Evolutionary conservation across 2,329 filamentous ascomycete species (phyloP).

Genomic region (Trichophaea hybrida): DNA sequence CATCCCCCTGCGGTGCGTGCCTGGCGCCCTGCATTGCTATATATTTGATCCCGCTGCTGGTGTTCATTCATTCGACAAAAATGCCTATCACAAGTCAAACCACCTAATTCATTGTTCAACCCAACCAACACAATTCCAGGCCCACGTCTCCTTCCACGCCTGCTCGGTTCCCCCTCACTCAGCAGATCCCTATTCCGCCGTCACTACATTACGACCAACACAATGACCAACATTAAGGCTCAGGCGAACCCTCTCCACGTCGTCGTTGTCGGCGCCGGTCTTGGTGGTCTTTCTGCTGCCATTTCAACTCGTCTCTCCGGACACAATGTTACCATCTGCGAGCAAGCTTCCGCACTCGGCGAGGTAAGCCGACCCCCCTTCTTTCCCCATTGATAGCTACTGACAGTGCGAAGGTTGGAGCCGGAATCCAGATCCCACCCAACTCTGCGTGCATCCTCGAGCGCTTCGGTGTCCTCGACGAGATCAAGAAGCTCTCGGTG

Average conservation of each 20-base stretch:
- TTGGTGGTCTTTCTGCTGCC: slow-evolving; percentile 41
- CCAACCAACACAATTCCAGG: not conserved
- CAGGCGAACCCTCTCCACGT: slow-evolving; percentile 29
- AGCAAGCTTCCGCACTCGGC: slow-evolving; percentile 36
- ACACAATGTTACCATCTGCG: slow-evolving; percentile 38
- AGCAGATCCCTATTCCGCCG: not conserved
- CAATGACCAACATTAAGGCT: not conserved
- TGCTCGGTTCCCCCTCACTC: not conserved
- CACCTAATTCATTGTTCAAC: too few relatives aligned
- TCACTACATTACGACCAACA: not conserved
- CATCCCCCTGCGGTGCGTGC: too few relatives aligned
- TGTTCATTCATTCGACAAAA: too few relatives aligned
- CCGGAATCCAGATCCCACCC: slow-evolving; percentile 41
- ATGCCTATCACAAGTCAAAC: too few relatives aligned
- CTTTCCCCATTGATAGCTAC: not conserved
- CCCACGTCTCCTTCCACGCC: not conserved
- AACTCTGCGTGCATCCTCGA: slow-evolving; percentile 39
- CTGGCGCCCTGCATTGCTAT: too few relatives aligned
- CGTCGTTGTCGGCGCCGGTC: slow-evolving; percentile 42
- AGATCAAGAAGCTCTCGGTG: slow-evolving; percentile 29
- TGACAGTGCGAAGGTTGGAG: slow-evolving; percentile 34
- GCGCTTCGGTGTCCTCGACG: slow-evolving; percentile 38
- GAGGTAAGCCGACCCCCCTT: slow-evolving; percentile 29
- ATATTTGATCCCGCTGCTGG: too few relatives aligned
- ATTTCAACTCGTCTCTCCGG: slow-evolving; percentile 36